phyloP scores from a whole-genome alignment of 2,329 filamentous ascomycete genomes.

The Lecanoromycetidae sp. region DNA sequence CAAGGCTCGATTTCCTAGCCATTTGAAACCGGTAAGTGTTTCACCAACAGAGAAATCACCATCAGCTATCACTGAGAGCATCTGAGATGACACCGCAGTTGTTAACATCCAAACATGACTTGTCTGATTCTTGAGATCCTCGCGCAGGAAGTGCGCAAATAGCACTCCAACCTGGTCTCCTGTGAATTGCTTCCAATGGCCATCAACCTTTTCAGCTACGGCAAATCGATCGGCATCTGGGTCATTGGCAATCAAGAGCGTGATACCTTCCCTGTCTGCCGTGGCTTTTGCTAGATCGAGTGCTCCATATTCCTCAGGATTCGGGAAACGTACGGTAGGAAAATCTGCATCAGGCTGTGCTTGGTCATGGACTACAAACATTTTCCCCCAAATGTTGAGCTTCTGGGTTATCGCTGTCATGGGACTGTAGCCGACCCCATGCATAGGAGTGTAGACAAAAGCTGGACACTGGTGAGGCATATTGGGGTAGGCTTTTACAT shows the following conservation, averaged over 20 bases:
- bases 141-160: slow-evolving; percentile 42
- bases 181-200: slow-evolving; percentile 48
- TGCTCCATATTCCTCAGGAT: slow-evolving; percentile 53
- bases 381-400: slow-evolving; percentile 12
- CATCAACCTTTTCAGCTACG: slow-evolving; percentile 45
- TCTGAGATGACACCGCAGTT: slow-evolving; percentile 53
- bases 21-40: slow-evolving; percentile 56
- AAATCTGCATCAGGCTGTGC: slow-evolving; percentile 51
- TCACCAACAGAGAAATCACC: slow-evolving; percentile 48
- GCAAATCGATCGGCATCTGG: slow-evolving; percentile 55
- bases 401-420: slow-evolving; percentile 25
- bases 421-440: slow-evolving; percentile 40
- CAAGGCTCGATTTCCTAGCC: slow-evolving; percentile 50
- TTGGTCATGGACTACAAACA: slow-evolving; percentile 33
- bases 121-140: slow-evolving; percentile 25
- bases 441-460: slow-evolving; percentile 47
- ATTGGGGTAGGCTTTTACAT: neutral
- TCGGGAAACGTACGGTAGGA: slow-evolving; percentile 52
- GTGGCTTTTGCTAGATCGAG: slow-evolving; percentile 46
- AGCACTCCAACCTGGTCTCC: slow-evolving; percentile 54
- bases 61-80: slow-evolving; percentile 46
- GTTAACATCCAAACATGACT: slow-evolving; percentile 43
- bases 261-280: slow-evolving; percentile 38
- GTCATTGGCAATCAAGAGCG: slow-evolving; percentile 49
- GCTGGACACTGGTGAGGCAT: slow-evolving; percentile 6